These are phyloP conservation scores for Fusarium compactum DNA, from an alignment of 2,329 filamentous ascomycete species.

Conservation along the genomic window DNA sequence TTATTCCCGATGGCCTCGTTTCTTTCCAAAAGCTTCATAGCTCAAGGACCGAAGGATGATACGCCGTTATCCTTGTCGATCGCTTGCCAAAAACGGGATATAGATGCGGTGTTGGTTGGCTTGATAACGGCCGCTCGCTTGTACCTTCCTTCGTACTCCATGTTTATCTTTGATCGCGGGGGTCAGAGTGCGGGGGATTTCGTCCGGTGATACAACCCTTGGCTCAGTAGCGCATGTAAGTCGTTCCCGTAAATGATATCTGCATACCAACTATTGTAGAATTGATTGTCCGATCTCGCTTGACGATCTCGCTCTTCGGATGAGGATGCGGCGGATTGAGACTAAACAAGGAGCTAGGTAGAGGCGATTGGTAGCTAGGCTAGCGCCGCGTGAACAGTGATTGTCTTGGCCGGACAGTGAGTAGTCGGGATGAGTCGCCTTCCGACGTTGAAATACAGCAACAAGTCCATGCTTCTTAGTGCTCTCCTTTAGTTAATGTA, in stretches of 20 bases:
- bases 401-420: not conserved
- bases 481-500: too few relatives aligned
- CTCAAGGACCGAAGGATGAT: not conserved
- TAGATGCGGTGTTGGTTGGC: not conserved
- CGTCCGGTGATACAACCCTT: not conserved
- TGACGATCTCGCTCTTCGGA: accelerated
- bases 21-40: not conserved
- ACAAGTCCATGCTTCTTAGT: too few relatives aligned
- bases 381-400: not conserved
- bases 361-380: not conserved
- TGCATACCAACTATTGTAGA: not conserved
- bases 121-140: not conserved
- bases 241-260: not conserved
- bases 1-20: not conserved
- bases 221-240: not conserved
- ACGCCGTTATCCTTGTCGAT: not conserved
- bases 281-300: not conserved
- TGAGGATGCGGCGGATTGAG: not conserved
- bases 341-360: not conserved
- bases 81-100: not conserved
- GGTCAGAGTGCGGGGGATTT: not conserved
- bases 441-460: too few relatives aligned
- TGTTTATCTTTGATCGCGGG: not conserved
- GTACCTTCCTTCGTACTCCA: not conserved
- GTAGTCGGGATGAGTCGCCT: not conserved